Conservation (phyloP, 495 filamentous ascomycete genomes). For the Penicillium lividum region DNA sequence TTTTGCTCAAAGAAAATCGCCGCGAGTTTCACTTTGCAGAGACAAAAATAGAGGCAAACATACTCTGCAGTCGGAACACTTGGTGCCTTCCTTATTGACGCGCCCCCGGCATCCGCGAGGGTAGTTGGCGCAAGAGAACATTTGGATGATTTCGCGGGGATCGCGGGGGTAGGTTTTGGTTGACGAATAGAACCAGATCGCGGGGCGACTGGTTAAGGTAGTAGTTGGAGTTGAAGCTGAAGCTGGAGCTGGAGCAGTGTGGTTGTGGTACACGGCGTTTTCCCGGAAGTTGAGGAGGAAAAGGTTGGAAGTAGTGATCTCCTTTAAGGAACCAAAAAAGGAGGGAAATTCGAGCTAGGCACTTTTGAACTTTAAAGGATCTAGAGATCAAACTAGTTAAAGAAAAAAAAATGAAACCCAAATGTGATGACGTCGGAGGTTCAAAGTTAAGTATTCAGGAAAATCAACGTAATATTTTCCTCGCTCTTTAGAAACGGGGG, state of each 20-base stretch:
- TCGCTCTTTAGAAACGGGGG: neutral
- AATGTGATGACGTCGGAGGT: constrained; percentile 17
- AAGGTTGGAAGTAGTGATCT: constrained; percentile 10
- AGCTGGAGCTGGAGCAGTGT: neutral
- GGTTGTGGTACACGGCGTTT: neutral
- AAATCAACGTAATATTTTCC: neutral
- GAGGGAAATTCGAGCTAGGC: constrained; percentile 13
- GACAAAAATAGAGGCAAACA: constrained; percentile 19
- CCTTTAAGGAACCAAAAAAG: constrained; percentile 15
- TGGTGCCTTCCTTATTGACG: constrained; percentile 43
- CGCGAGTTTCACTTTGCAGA: neutral
- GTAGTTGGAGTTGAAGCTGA: neutral
- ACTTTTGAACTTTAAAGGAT: constrained; percentile 12
- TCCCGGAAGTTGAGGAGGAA: neutral
- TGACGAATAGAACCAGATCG: constrained; percentile 5
- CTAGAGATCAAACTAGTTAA: constrained; percentile 4
- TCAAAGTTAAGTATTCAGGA: neutral
- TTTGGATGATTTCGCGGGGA: constrained; percentile 7
- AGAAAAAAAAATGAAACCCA: neutral
- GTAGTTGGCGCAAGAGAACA: constrained; percentile 55
- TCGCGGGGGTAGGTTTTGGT: constrained; percentile 2
- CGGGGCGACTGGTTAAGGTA: neutral
- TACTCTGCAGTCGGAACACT: constrained; percentile 52
- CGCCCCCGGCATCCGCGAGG: constrained; percentile 53
- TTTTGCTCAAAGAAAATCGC: neutral